Base-by-base conservation (phyloP, 2,329 filamentous ascomycete genomes). In the Plectosphaerella sp. region DNA sequence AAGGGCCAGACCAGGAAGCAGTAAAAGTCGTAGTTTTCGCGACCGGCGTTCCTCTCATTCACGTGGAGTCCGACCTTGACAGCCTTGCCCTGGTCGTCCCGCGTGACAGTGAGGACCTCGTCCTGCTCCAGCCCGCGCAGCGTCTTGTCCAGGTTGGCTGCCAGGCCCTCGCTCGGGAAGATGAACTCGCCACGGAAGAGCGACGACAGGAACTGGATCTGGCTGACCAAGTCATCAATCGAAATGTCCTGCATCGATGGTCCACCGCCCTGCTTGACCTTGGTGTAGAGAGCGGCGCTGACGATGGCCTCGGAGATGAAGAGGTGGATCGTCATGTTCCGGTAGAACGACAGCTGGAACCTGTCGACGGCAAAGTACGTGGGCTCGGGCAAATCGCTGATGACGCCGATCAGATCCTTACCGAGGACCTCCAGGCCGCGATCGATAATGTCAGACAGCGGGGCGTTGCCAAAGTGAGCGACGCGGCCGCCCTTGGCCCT, bases 1-100 rank as follows among this genome's bases (percentile, higher is more conserved):
- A 99, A 99, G 0, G 94, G 94, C 94, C 94, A 99, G 57, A 99
- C 91, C 18, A 99, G 73, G 77, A 97, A 99, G 72, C 93, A 97
- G 72, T 97, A 97, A 70, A 99, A 99, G 65, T 99, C 94, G 63
- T 89, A 99, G 62, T 97, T 97, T 69, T 99, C 94, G 37, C 93
- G 78, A 2, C 94, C 94, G 7, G 81, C 84, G 28, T 80, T 77
- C 16, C 92, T 80, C 68, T 99, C 94, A 3, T 80, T 72, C 6
- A 88, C 82, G 16, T 88, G 87, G 8, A 99, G 76, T 5, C 91
- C 90, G 37, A 97, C 74, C 51, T 75, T 83, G 1, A 75, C 73
- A n/a, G 91, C 79, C 1, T 79, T 76, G 0, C 76, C 77, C 5
- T 75, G 71, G 1, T 75, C 71, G 37, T 80, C 72, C 14, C 84